Percentiles rank a stretch among this genome's conserved stretches.
phyloP scores from a whole-genome alignment of 495 filamentous ascomycete genomes.

The Tuber melanosporum region DNA sequence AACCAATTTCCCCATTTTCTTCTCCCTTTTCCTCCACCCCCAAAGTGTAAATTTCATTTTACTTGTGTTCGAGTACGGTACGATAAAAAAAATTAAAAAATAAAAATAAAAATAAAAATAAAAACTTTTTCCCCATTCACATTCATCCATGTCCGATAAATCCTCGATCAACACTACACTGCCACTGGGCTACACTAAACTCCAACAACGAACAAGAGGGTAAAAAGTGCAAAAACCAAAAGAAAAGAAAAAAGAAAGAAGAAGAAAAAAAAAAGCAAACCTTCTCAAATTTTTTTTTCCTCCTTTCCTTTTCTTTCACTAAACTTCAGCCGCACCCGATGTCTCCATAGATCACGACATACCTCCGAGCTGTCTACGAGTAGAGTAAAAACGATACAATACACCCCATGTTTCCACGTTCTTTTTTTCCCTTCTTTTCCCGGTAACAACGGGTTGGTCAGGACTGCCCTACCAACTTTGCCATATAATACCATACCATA shows the following conservation, averaged over 20 bases:
- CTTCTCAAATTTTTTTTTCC: too few relatives aligned
- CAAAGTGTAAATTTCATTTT: neutral
- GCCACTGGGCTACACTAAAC: too few relatives aligned
- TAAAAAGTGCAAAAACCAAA: neutral
- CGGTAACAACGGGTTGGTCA: neutral
- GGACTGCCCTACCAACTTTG: too few relatives aligned
- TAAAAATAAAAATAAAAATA: too few relatives aligned
- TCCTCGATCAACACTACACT: neutral
- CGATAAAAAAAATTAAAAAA: neutral
- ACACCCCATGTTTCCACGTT: neutral
- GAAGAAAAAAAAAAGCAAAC: too few relatives aligned
- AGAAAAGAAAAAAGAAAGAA: neutral
- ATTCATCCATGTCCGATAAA: neutral
- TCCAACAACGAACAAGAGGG: neutral
- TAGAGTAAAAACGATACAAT: neutral
- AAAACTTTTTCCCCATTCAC: neutral
- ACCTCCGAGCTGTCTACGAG: too few relatives aligned
- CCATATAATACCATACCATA: too few relatives aligned
- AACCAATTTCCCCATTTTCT: neutral
- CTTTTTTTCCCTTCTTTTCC: too few relatives aligned
- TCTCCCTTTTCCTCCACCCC: neutral
- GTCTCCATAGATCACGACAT: neutral
- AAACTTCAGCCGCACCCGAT: neutral
- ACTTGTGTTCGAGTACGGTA: too few relatives aligned
- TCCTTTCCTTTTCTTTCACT: neutral